phyloP scores from a whole-genome alignment of 139 green algal species.

The Picochlorum costavermella region DNA sequence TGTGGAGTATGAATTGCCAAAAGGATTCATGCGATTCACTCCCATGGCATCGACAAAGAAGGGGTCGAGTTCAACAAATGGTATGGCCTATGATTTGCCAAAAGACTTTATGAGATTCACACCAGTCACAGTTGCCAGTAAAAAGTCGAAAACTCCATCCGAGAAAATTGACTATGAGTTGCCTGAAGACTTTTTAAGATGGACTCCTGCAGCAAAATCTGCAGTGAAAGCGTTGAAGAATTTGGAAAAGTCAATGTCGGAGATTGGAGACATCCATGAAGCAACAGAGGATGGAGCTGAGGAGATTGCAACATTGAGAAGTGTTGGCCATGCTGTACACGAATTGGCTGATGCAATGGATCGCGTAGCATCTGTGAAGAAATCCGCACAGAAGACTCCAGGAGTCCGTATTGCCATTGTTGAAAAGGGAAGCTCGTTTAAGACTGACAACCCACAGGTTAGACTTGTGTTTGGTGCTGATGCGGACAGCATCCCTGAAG shows the following conservation, averaged over 20 bases:
- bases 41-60: background rate
- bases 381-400: background rate
- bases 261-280: background rate
- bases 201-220: background rate
- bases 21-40: background rate
- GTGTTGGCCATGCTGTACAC: background rate
- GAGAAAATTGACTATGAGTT: conserved; percentile 23
- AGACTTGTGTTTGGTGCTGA: background rate
- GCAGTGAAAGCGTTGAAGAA: too few relatives aligned
- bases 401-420: conserved; percentile 1
- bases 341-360: background rate
- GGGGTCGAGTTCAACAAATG: background rate
- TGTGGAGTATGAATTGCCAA: background rate
- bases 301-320: conserved; percentile 3
- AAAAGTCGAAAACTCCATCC: background rate
- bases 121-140: conserved; percentile 15
- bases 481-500: background rate
- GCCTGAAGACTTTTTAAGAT: conserved; percentile 12
- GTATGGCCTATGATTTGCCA: background rate
- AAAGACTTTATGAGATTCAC: conserved; percentile 7
- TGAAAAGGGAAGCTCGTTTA: background rate
- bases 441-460: background rate
- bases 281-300: conserved; percentile 3
- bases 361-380: background rate
- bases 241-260: background rate